Percentiles rank a stretch among this genome's conserved stretches.
Evolutionary conservation across 352 stramenopile species (phyloP).

Genomic region (Thalassiosira livingstoniorum): DNA sequence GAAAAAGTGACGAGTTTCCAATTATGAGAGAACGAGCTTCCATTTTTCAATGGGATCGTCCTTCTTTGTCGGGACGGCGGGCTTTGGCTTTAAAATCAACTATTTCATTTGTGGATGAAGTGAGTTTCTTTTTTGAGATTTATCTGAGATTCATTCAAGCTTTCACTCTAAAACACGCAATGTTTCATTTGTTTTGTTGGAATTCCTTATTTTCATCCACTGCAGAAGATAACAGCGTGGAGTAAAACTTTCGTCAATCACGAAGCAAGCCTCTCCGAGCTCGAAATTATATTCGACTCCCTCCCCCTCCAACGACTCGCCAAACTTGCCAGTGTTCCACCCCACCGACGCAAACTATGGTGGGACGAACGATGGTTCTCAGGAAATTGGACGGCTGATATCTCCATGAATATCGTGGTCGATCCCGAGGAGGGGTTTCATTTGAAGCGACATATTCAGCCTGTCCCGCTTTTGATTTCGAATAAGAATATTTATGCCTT

Average conservation of each 20-base stretch:
- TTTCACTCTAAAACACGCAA: too few species aligned
- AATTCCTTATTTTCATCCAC: constrained; percentile 9
- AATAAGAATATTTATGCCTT: constrained; percentile 58
- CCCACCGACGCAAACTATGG: constrained; percentile 45
- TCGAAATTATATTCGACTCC: constrained; percentile 73
- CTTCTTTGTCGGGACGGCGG: constrained; percentile 4
- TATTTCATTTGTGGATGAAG: constrained; percentile 60
- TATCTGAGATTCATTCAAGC: too few species aligned
- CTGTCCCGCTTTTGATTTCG: constrained; percentile 59
- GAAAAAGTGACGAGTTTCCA: constrained; percentile 55
- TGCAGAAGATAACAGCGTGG: constrained; percentile 45
- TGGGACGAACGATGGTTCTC: constrained; percentile 73
- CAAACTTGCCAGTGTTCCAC: constrained; percentile 45
- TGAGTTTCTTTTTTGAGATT: too few species aligned
- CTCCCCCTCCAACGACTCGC: constrained; percentile 44
- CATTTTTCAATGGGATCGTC: constrained; percentile 48
- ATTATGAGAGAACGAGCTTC: constrained; percentile 41
- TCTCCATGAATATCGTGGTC: constrained; percentile 66
- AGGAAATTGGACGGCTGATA: constrained; percentile 69
- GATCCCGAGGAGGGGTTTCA: constrained; percentile 33
- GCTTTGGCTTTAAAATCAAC: constrained; percentile 58
- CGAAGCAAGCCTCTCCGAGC: constrained; percentile 70
- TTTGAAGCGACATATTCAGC: constrained; percentile 68
- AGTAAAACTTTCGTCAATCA: constrained; percentile 68
- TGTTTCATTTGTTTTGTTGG: too few species aligned